A percentile compares a stretch with the other conserved stretches of the same genome.
These are phyloP conservation scores for Fistulina hepatica DNA, from an alignment of 1,284 basidiomycete species.

Conservation along the genomic window DNA sequence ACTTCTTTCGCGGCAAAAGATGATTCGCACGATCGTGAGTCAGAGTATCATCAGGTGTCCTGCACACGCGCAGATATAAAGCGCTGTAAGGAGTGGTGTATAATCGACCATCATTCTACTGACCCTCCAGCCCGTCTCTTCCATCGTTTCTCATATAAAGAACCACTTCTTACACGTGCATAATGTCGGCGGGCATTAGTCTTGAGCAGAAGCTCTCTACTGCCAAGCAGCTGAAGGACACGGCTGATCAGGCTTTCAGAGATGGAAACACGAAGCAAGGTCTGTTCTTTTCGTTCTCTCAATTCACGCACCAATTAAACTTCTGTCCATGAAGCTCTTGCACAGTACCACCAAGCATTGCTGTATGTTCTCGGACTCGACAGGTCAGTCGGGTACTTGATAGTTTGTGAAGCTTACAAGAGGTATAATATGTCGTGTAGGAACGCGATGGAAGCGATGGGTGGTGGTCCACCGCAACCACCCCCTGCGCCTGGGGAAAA, in stretches of 20 bases:
- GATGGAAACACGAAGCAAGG: constrained; percentile 49
- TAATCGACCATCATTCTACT: neutral
- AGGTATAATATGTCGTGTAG: constrained; percentile 20
- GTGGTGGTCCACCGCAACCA: constrained; percentile 29
- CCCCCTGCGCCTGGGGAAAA: constrained; percentile 23
- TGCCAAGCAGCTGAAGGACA: constrained; percentile 62
- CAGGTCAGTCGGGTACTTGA: constrained; percentile 37
- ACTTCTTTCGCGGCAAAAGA: neutral
- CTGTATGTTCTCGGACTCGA: constrained; percentile 62
- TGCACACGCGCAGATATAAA: neutral
- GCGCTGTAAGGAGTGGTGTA: neutral
- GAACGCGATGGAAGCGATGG: constrained; percentile 34
- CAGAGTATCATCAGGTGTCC: neutral
- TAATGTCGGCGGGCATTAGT: constrained; percentile 17
- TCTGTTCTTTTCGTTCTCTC: constrained; percentile 23
- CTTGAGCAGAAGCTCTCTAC: constrained; percentile 40
- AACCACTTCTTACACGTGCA: constrained; percentile 9
- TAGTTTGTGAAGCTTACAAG: neutral
- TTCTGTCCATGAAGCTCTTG: constrained; percentile 20
- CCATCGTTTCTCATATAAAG: constrained; percentile 1
- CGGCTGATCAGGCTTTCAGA: constrained; percentile 67
- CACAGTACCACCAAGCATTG: constrained; percentile 49
- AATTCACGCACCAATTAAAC: constrained; percentile 29
- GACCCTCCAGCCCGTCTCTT: neutral
- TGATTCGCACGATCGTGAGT: no score